Base-by-base conservation (phyloP, 2,329 filamentous ascomycete genomes). In the Scedosporium apiospermum region DNA sequence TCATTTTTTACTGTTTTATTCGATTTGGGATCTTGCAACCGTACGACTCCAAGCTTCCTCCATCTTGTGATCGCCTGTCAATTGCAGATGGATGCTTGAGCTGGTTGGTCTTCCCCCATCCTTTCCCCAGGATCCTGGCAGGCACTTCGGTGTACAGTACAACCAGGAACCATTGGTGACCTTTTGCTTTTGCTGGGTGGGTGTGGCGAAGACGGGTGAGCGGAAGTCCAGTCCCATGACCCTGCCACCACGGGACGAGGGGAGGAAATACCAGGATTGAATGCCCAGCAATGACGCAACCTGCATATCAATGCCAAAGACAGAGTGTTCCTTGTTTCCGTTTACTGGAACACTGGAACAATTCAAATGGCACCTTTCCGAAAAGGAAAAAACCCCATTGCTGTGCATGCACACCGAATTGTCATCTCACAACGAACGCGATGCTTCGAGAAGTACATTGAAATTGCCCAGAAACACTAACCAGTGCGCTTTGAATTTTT, bases 391-490 rank as follows among this genome's bases (percentile, higher is more conserved):
- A 26, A 23, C 18, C 44, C 49, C 57, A 59, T 26, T 26, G 49
- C 21, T 30, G 9, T 21, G 34, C 44, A 27, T 21, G 34, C 44
- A 18, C 63, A 62, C 55, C 53, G 21, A 26, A 18, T 38, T 38
- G 34, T 38, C 10, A 38, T 38, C 34, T 38, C 7, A 61, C 23
- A 42, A 42, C 23, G 55, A 21, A 18, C 26, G 7, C 38, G 57
- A 63, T 55, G 57, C 55, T 62, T 62, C 10, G 23, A 7, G 18
- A 49, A 49, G 21, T n/a, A 49, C 9, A 49, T 57, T 27, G 3
- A 12, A 34, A 57, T 27, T 6, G 23, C 53, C 60, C 60, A 64
- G 68, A 71, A 68, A 71, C 66, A 57, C 63, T 55, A 62, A 61
- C 64, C 67, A 66, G 60, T 67, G 26, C 12, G 34, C 51, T 26